Evolutionary conservation across 495 filamentous ascomycete genomes (phyloP), one percentile per base, ranked within the genome.

Genomic region (Tuber calosporum): DNA sequence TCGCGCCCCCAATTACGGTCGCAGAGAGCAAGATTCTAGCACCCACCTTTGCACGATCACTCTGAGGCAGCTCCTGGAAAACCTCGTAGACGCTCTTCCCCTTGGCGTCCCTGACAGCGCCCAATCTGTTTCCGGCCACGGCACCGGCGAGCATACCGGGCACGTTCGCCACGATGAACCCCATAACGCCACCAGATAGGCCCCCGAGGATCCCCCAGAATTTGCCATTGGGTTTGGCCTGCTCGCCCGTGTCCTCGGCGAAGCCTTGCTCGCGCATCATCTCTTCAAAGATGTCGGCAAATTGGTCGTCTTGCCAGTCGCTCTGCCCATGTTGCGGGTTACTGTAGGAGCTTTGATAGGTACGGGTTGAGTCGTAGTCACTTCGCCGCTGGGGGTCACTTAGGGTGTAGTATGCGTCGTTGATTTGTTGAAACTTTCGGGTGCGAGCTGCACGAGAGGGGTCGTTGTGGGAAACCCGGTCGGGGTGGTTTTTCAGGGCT

Each of bases 331-430:
- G 79, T 15, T 30, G 53, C 20, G 81, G 80, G 4, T 71, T 84
- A 34, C 78, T 81, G 58, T 85, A 82, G 67, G 84, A 85, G 40
- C 76, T 81, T 34, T 80, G 80, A 17, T 82, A 81, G 19, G 73
- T 68, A 68, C 93, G 90, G 58, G 90, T 87, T 66, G 88, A 85
- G 81, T 99, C 94, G 84, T 98, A 99, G 72, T 97, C 92, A 45
- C 89, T 87, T n/a, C 95, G 90, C 1, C 96, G 89, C 9, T 83
- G 77, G 5, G 89, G 79, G 81, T 99, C 93, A 0, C 90, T 93
- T 58, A 99, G 91, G 36, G 93, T 96, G 82, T 93, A 99, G 86
- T 99, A 99, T 79, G 95, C 95, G 83, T 98, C 95, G 85, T 97
- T 99, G 79, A 99, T 91, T 74, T 92, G 88, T 82, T 99, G 95